Percentiles rank a stretch among this genome's conserved stretches.
phyloP scores from a whole-genome alignment of 2,329 filamentous ascomycete genomes.

The Verticillium nonalfalfae region DNA sequence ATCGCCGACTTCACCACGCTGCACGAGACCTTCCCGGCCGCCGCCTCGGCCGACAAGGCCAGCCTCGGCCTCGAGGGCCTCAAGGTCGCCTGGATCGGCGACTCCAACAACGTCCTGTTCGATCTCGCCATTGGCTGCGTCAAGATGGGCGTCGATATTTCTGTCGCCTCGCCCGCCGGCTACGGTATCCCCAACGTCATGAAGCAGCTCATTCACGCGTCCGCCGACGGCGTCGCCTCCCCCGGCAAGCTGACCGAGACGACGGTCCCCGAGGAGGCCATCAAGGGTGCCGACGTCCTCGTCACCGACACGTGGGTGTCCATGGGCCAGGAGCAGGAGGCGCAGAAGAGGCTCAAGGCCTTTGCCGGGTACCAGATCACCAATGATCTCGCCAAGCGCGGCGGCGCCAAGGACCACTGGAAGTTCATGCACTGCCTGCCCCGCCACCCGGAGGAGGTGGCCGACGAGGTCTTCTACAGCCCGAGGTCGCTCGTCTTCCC shows the following conservation, averaged over 20 bases:
- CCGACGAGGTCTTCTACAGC: conserved; percentile 91
- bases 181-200: conserved; percentile 77
- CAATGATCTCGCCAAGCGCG: conserved; percentile 71
- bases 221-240: conserved; percentile 48
- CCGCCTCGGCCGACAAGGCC: conserved; percentile 19
- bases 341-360: conserved; percentile 66
- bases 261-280: conserved; percentile 73
- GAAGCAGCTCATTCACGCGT: conserved; percentile 62
- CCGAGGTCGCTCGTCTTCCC: conserved; percentile 80
- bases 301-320: conserved; percentile 98
- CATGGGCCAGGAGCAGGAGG: conserved; percentile 93
- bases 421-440: conserved; percentile 99
- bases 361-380: conserved; percentile 94
- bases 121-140: conserved; percentile 83
- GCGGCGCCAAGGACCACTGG: conserved; percentile 84
- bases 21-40: conserved; percentile 63
- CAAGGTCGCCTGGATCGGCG: conserved; percentile 93
- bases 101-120: conserved; percentile 95
- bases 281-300: conserved; percentile 80
- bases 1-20: conserved; percentile 94
- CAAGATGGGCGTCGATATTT: conserved; percentile 81
- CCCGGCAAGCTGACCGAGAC: conserved; percentile 70
- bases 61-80: conserved; percentile 68
- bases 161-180: conserved; percentile 79
- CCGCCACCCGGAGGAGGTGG: conserved; percentile 86